A percentile compares a stretch with the other conserved stretches of the same genome.
These are phyloP conservation scores for Capronia epimyces DNA, from an alignment of 2,329 filamentous ascomycete species.

Conservation along the genomic window DNA sequence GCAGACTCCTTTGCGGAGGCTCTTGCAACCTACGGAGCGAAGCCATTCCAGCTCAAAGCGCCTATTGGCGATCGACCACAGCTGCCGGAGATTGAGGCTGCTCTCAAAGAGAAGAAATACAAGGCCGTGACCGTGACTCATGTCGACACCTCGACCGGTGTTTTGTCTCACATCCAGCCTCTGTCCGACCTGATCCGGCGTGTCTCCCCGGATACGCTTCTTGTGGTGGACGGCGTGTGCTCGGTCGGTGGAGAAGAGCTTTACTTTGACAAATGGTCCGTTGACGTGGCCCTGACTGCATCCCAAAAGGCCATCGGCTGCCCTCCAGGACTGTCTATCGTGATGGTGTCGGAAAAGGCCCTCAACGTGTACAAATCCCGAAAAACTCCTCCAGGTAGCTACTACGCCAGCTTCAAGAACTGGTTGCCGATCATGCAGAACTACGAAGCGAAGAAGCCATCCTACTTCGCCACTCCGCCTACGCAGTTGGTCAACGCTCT, in stretches of 20 bases:
- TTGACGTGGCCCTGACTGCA: conserved; percentile 89
- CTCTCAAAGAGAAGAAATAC: conserved; percentile 83
- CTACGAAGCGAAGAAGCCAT: conserved; percentile 95
- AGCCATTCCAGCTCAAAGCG: conserved; percentile 82
- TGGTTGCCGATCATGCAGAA: conserved; percentile 99
- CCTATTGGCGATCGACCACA: conserved; percentile 83
- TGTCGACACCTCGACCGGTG: conserved; percentile 94
- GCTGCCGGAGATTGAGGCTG: conserved; percentile 79
- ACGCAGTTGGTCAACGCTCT: conserved; percentile 91
- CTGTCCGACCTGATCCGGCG: conserved; percentile 75
- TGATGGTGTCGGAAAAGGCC: conserved; percentile 86
- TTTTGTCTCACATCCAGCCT: conserved; percentile 82
- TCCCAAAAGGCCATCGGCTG: conserved; percentile 96
- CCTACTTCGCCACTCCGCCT: conserved; percentile 94
- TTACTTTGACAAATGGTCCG: conserved; percentile 86
- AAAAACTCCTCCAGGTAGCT: conserved; percentile 75
- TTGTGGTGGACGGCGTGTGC: conserved; percentile 95
- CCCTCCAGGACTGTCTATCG: conserved; percentile 87
- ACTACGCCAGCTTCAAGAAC: conserved; percentile 96
- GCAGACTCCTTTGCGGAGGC: conserved; percentile 91
- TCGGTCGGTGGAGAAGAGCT: conserved; percentile 95
- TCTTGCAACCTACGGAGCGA: conserved; percentile 82
- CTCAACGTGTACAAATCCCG: conserved; percentile 73
- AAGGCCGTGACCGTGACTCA: conserved; percentile 94
- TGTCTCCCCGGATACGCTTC: conserved; percentile 83